phyloP scores from a whole-genome alignment of 495 filamentous ascomycete species.

The Neurospora sp. region DNA sequence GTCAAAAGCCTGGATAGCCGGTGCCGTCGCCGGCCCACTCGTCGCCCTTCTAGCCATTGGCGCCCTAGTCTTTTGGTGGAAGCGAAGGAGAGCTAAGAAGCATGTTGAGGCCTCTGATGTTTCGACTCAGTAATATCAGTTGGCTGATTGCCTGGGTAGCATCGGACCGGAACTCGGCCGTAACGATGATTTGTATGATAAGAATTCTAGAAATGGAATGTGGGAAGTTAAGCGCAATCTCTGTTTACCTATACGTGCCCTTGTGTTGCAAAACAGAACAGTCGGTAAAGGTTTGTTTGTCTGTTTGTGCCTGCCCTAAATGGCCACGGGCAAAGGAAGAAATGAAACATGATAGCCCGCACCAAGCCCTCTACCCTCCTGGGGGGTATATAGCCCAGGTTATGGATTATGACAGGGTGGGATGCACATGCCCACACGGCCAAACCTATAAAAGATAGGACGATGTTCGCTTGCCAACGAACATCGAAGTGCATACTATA shows the following conservation, averaged over 20 bases:
- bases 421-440: too few relatives aligned
- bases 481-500: too few relatives aligned
- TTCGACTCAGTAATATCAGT: neutral
- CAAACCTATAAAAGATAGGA: too few relatives aligned
- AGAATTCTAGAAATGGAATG: neutral
- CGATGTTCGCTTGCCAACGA: too few relatives aligned
- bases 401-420: too few relatives aligned
- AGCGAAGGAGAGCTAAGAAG: neutral
- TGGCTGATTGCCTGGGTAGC: neutral
- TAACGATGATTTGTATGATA: neutral
- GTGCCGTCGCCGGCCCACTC: neutral
- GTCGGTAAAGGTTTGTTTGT: neutral
- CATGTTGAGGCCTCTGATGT: neutral
- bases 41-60: neutral
- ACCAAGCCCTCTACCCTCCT: too few relatives aligned
- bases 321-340: too few relatives aligned
- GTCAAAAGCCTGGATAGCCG: constrained; percentile 8
- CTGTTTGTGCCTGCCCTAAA: too few relatives aligned
- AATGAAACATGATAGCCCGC: too few relatives aligned
- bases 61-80: neutral
- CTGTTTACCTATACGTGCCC: neutral
- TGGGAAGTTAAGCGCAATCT: neutral
- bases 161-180: neutral
- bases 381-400: too few relatives aligned
- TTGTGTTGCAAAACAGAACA: neutral